A percentile compares a stretch with the other conserved stretches of the same genome.
Evolutionary conservation across 192 early-diverging fungal genomes (phyloP).

Genomic region (Coemansia sp.): DNA sequence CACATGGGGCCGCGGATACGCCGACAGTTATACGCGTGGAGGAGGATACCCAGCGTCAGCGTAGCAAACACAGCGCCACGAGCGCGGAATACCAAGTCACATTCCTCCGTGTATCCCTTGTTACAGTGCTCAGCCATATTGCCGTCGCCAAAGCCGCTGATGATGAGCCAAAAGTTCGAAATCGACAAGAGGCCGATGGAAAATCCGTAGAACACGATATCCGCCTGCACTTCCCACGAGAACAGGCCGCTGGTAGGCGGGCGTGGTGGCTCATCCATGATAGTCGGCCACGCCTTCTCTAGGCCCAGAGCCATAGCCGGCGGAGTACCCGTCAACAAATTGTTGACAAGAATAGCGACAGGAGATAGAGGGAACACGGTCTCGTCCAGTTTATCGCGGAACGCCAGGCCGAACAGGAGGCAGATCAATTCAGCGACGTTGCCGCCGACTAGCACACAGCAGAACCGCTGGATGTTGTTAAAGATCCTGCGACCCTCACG

Average conservation of each 20-base stretch:
- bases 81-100: conserved; percentile 68
- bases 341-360: conserved; percentile 78
- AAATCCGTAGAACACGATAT: conserved; percentile 71
- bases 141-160: conserved; percentile 64
- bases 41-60: conserved; percentile 68
- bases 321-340: conserved; percentile 79
- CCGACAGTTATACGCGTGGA: conserved; percentile 79
- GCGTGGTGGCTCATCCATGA: conserved; percentile 76
- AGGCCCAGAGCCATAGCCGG: conserved; percentile 77
- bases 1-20: conserved; percentile 66
- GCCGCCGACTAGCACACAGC: conserved; percentile 70
- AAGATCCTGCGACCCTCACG: conserved; percentile 81
- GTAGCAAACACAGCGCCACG: conserved; percentile 73
- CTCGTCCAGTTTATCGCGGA: conserved; percentile 60
- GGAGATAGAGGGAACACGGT: conserved; percentile 79
- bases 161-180: conserved; percentile 63
- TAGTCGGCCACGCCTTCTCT: conserved; percentile 63
- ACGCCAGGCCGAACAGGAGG: conserved; percentile 72
- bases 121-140: conserved; percentile 66
- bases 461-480: conserved; percentile 73
- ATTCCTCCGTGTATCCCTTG: conserved; percentile 52
- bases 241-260: conserved; percentile 66
- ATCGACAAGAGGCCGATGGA: conserved; percentile 67
- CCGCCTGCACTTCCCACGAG: conserved; percentile 62
- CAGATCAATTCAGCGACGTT: conserved; percentile 79